phyloP scores from a whole-genome alignment of 2,329 filamentous ascomycete species.

The Colletotrichum paranaense region DNA sequence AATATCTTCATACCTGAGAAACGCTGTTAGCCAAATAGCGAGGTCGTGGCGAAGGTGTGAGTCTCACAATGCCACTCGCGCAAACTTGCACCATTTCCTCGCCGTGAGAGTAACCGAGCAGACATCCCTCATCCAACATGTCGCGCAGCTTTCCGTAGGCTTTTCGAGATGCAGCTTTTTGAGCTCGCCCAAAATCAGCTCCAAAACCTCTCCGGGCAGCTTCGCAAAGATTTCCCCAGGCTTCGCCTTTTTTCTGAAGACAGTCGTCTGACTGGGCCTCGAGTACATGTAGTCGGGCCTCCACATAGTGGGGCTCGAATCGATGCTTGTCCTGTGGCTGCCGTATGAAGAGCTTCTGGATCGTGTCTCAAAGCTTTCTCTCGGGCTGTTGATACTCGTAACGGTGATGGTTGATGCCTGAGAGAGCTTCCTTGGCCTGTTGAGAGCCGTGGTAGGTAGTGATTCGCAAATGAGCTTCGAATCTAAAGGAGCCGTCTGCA shows the following conservation, averaged over 20 bases:
- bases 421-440: conserved; percentile 51
- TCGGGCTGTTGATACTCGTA: conserved; percentile 43
- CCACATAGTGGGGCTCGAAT: conserved; percentile 46
- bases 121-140: conserved; percentile 73
- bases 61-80: conserved; percentile 62
- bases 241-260: conserved; percentile 42
- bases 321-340: conserved; percentile 52
- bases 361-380: conserved; percentile 42
- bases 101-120: conserved; percentile 62
- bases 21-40: conserved; percentile 1
- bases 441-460: conserved; percentile 41
- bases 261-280: conserved; percentile 40
- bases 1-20: conserved; percentile 65
- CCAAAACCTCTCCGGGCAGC: conserved; percentile 69
- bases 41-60: neutral
- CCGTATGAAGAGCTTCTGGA: conserved; percentile 46
- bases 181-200: conserved; percentile 65
- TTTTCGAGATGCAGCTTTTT: conserved; percentile 61
- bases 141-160: conserved; percentile 66
- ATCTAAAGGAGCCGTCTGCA: conserved; percentile 42
- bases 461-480: conserved; percentile 36
- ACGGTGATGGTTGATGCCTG: conserved; percentile 41
- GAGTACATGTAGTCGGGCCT: conserved; percentile 41
- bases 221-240: conserved; percentile 65
- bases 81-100: conserved; percentile 63